A percentile compares a stretch with the other conserved stretches of the same genome.
Conservation (phyloP, 345 rosid species). For the Ceriops zippeliana region DNA sequence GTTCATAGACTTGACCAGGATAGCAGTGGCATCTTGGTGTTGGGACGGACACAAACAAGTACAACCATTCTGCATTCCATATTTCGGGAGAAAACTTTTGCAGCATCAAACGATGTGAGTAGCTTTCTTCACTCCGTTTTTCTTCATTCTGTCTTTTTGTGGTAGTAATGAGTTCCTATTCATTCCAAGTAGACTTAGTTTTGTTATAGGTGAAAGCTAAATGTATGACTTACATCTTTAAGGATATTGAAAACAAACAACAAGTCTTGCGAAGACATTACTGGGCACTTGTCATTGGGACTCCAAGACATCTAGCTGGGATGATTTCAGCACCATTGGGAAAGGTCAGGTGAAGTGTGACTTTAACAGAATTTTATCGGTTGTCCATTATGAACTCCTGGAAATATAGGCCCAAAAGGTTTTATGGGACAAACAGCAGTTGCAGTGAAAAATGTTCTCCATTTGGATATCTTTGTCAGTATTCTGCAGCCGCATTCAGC, state of each 20-base stretch:
- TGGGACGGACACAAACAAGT: constrained; percentile 86
- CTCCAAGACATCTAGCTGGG: constrained; percentile 60
- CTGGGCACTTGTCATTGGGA: constrained; percentile 85
- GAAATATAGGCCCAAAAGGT: neutral
- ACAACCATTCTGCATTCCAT: constrained; percentile 73
- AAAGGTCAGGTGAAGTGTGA: constrained; percentile 49
- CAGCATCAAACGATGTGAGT: constrained; percentile 57
- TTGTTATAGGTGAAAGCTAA: constrained; percentile 10
- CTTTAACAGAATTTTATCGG: neutral
- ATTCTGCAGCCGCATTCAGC: neutral
- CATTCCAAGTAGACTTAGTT: constrained; percentile 1
- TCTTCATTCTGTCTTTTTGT: constrained; percentile 11
- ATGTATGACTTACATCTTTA: neutral
- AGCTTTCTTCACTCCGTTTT: neutral
- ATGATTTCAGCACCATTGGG: constrained; percentile 68
- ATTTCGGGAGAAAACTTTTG: constrained; percentile 80
- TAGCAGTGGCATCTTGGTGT: constrained; percentile 86
- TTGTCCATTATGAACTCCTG: neutral
- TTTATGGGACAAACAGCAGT: neutral
- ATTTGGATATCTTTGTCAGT: neutral
- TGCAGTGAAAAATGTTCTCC: too few species aligned
- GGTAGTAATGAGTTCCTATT: neutral
- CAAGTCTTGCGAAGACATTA: constrained; percentile 62
- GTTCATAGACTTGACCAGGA: constrained; percentile 96
- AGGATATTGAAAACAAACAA: constrained; percentile 49